A percentile compares a stretch with the other conserved stretches of the same genome.
phyloP scores from a whole-genome alignment of 495 filamentous ascomycete genomes.

The Choiromyces venosus region DNA sequence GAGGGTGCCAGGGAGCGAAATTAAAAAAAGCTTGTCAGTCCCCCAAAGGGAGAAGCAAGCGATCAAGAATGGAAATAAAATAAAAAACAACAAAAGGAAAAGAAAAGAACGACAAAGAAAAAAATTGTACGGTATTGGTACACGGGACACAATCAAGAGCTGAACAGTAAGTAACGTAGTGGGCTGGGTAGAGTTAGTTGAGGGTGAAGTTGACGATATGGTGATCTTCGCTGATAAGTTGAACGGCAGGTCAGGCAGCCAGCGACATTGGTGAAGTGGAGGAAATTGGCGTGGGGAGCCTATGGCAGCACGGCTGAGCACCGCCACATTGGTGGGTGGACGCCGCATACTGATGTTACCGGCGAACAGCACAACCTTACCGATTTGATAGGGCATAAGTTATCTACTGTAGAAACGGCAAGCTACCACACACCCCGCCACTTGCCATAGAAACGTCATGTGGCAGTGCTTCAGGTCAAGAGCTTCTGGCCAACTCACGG shows the following conservation, averaged over 20 bases:
- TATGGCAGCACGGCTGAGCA: not conserved
- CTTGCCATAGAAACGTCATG: not conserved
- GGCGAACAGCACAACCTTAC: not conserved
- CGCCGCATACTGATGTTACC: not conserved
- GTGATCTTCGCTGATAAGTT: not conserved
- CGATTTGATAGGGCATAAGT: not conserved
- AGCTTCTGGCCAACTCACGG: not conserved
- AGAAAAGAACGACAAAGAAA: not conserved
- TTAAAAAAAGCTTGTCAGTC: not conserved
- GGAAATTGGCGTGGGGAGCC: not conserved
- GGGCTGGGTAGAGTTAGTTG: not conserved
- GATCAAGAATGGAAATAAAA: constrained; percentile 11
- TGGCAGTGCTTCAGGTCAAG: not conserved
- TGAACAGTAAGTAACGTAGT: not conserved
- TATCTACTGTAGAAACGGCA: not conserved
- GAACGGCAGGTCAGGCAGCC: not conserved
- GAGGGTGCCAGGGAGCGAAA: constrained; percentile 12
- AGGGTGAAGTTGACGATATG: not conserved
- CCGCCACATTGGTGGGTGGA: not conserved
- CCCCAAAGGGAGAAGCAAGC: not conserved
- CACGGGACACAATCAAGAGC: not conserved
- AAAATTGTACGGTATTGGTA: not conserved
- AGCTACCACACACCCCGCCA: not conserved
- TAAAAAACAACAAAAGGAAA: not conserved
- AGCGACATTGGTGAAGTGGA: not conserved